Conservation (phyloP, 305 asterid genomes). For the Fraxinus sp. region DNA sequence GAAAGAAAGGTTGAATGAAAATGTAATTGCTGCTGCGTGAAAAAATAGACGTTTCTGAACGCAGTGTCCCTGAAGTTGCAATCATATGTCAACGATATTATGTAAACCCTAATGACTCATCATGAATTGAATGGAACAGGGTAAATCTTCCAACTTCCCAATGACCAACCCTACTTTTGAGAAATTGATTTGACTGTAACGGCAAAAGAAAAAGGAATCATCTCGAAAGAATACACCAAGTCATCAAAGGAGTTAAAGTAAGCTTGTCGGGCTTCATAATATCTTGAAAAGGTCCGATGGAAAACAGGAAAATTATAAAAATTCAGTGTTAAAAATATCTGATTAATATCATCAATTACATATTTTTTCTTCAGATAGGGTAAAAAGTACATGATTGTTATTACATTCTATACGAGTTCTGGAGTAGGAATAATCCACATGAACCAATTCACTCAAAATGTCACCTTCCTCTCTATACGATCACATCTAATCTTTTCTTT, state of each 20-base stretch:
- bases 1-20: not conserved
- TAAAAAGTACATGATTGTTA: not conserved
- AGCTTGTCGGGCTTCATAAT: not conserved
- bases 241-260: not conserved
- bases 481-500: not conserved
- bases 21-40: not conserved
- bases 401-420: not conserved
- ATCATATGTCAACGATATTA: constrained; percentile 1
- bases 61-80: not conserved
- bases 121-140: not conserved
- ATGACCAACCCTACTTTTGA: not conserved
- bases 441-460: not conserved
- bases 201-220: not conserved
- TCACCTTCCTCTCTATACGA: not conserved
- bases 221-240: not conserved
- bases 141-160: not conserved
- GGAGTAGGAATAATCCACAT: not conserved
- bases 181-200: not conserved
- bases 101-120: not conserved
- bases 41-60: not conserved
- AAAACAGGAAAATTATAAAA: not conserved
- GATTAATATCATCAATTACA: not conserved
- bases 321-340: not conserved
- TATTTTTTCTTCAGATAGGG: not conserved
- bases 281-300: not conserved